Evolutionary conservation across 1,284 basidiomycete species (phyloP), one percentile per base, ranked within the genome.

Genomic region (Leccinum fallax): DNA sequence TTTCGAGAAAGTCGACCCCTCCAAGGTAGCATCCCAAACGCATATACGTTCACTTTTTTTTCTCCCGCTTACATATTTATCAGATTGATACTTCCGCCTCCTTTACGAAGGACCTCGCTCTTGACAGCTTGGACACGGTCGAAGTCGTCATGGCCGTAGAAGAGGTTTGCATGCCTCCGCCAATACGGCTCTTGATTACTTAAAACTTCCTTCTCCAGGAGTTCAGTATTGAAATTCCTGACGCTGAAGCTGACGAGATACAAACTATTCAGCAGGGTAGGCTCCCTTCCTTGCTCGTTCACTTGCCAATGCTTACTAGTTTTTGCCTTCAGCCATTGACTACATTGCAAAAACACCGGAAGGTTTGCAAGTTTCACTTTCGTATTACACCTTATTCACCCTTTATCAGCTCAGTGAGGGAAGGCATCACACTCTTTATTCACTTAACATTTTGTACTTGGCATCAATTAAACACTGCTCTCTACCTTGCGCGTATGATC

Each of bases 91-190:
- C 87, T 32, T 76, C 87, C 16, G 83, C 97, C 30, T 85, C 89
- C 36, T 98, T 99, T 80, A 82, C 89, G 62, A 81, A 85, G 56
- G 95, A 99, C 82, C 88, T 99, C 62, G 93, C 95, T 46, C 85
- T 99, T 56, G 97, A 99, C 81, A 98, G 95, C 72, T 82, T 99
- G 73, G 97, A 99, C 78, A 88, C 95, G 53, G 97, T 99, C 51
- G 97, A 99, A 79, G 96, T 98, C 51, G 94, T 99, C 71, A 98
- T 99, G 96, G 95, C 97, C 54, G 93, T 99, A 69, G 97, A 99
- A 81, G 97, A 99, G 89, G 97, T 94, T 76, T 52, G 80, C 48
- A 11, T 54, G 11, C 34, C 52, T 26, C 28, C 19, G 32, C 10
- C 10, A 7, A 57, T 54, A 24, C 32, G 26, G 19, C 21, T 16